Base-by-base conservation (phyloP, 108 stramenopile species). In the Skeletonema costatum region DNA sequence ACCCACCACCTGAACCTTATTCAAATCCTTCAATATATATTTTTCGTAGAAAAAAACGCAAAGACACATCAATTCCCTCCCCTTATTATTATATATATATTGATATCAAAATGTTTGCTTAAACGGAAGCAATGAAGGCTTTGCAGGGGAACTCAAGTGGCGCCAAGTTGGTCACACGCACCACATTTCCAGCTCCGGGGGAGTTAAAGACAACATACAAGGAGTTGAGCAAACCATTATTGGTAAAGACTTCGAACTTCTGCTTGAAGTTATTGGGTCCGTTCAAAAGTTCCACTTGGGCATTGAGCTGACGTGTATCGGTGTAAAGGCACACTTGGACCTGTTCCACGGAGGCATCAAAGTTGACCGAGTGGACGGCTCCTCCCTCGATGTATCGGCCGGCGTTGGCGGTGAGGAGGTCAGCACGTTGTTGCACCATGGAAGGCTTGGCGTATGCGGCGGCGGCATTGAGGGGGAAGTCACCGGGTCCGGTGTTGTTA, bases 201-300 rank as follows among this genome's bases (percentile, higher is more conserved):
- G 81, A 78, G 71, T 85, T 82, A 80, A 85, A 85, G 12, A 81
- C 72, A 41, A 85, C 84, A 41, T 78, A 85, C 71, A 85, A 56
- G 2, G 80, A 82, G 80, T 85, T 85, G 31, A 85, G 76, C 71
- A 75, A 17, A 64, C 84, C 84, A 36, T 85, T 85, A 46, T 85
- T 85, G 56, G 84, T 85, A 58, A 85, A 85, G 31, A 81, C 76
- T 36, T 85, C 84, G 60, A 73, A 85, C 77, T 81, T 82, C 71
- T 82, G 80, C 84, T 85, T 85, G 76, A 82, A 78, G 80, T 85
- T 85, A 58, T 85, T 85, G 60, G 84, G 84, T 59, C 81, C 84
- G 65, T 85, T 85, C 67, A 85, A 69, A 1, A 85, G 76, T 72
- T 85, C 84, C 21, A 85, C 80, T 61, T 80, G 78, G 21, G 83